These are phyloP conservation scores for Penicillium sumatraense DNA, from an alignment of 2,329 filamentous ascomycete genomes.

Conservation along the genomic window DNA sequence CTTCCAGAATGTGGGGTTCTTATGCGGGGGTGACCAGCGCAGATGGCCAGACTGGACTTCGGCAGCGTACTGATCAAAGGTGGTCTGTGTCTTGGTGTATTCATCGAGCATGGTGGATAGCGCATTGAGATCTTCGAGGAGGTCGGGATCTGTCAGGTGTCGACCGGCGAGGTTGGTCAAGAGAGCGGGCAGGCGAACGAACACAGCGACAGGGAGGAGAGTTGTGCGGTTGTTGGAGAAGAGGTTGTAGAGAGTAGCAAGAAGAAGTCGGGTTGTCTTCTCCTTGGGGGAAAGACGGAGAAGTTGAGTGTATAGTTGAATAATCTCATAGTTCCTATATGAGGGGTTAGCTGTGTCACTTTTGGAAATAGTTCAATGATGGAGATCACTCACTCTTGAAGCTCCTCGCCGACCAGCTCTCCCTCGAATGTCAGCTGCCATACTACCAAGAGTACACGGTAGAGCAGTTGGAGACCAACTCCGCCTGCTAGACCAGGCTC, in stretches of 20 bases:
- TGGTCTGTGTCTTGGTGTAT: conserved; percentile 73
- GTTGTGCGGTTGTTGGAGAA: conserved; percentile 71
- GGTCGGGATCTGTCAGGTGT: conserved; percentile 54
- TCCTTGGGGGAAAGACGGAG: conserved; percentile 93
- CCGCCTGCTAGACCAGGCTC: conserved; percentile 70
- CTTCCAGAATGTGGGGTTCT: conserved; percentile 84
- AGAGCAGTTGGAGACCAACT: conserved; percentile 88
- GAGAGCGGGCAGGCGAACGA: conserved; percentile 75
- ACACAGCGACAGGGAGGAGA: conserved; percentile 79
- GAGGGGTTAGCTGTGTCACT: not conserved
- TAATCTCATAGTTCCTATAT: conserved; percentile 83
- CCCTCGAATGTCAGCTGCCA: conserved; percentile 97
- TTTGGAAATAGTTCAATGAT: conserved; percentile 3
- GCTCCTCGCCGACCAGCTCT: conserved; percentile 70
- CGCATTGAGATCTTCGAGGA: conserved; percentile 53
- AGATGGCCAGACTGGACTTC: conserved; percentile 86
- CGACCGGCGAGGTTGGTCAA: conserved; percentile 61
- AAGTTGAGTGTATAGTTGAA: conserved; percentile 89
- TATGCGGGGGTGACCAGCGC: conserved; percentile 90
- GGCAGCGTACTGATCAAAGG: conserved; percentile 72
- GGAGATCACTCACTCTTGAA: conserved; percentile 60
- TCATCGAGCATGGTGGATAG: conserved; percentile 76
- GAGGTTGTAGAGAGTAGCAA: conserved; percentile 88
- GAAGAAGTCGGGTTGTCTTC: conserved; percentile 90
- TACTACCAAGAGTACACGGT: conserved; percentile 88